Evolutionary conservation across 192 early-diverging fungal genomes (phyloP).

Genomic region (Chytriomyces sp.): DNA sequence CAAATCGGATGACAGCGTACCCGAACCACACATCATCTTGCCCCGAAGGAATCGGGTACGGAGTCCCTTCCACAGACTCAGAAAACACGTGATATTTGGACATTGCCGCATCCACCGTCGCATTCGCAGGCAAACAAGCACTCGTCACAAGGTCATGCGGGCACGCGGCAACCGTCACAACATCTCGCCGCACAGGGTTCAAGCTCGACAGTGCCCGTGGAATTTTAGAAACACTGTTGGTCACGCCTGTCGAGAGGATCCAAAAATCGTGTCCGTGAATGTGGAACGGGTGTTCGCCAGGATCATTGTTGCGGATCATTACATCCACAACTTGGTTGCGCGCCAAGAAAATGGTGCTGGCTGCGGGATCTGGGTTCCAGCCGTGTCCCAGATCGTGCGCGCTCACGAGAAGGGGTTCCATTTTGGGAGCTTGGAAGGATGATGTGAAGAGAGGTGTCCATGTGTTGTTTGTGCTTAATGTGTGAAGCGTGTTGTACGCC

Average conservation of each 20-base stretch:
- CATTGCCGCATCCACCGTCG: background rate
- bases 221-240: background rate
- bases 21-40: conserved; percentile 36
- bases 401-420: background rate
- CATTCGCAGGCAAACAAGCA: conserved; percentile 3
- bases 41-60: background rate
- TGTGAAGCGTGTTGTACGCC: conserved; percentile 15
- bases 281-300: conserved; percentile 74
- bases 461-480: background rate
- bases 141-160: background rate
- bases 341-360: conserved; percentile 58
- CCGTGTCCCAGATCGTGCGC: conserved; percentile 10
- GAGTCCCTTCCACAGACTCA: background rate
- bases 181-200: background rate
- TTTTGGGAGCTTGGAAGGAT: background rate
- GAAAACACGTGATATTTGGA: background rate
- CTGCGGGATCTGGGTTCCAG: conserved; percentile 55
- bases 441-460: background rate
- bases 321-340: conserved; percentile 70
- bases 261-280: conserved; percentile 79
- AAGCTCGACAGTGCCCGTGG: background rate
- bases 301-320: conserved; percentile 70
- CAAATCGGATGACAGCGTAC: conserved; percentile 74
- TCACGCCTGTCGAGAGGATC: conserved; percentile 64
- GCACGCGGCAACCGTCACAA: conserved; percentile 14